Percentiles rank a stretch among this genome's conserved stretches.
Evolutionary conservation across 1,139 yeast genomes (phyloP).

Genomic region (Hemisphaericaspora lyxosophila): DNA sequence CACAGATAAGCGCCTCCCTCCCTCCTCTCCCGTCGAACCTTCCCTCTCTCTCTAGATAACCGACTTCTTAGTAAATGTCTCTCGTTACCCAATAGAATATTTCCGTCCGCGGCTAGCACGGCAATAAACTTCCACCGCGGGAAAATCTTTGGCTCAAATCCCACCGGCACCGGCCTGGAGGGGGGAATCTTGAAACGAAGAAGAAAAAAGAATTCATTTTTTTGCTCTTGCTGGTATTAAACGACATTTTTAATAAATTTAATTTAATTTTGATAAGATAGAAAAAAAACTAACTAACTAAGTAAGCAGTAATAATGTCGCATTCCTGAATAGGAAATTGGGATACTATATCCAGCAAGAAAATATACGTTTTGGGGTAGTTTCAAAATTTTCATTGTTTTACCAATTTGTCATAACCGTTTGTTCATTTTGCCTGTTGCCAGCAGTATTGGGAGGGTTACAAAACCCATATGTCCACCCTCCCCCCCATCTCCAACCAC

Average conservation of each 20-base stretch:
- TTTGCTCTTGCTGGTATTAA: background rate
- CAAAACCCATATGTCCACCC: background rate
- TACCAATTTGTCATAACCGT: background rate
- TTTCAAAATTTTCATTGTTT: background rate
- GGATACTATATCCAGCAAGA: background rate
- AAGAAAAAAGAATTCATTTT: background rate
- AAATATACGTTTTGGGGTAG: background rate
- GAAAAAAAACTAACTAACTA: too few species aligned
- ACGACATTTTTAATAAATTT: background rate
- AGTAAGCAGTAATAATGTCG: too few species aligned
- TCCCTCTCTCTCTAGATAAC: too few species aligned
- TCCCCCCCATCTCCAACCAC: background rate
- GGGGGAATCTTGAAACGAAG: background rate
- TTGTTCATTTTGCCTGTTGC: too few species aligned
- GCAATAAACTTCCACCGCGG: background rate
- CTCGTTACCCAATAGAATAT: too few species aligned
- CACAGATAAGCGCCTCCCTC: background rate
- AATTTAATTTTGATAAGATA: too few species aligned
- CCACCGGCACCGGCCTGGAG: background rate
- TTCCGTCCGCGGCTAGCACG: background rate
- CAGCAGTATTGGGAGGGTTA: background rate
- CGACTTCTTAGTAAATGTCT: too few species aligned
- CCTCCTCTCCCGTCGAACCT: too few species aligned
- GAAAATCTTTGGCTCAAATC: too few species aligned
- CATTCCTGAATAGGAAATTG: background rate